Evolutionary conservation across 2,329 filamentous ascomycete species (phyloP).

Genomic region (Colletotrichum coccodes): DNA sequence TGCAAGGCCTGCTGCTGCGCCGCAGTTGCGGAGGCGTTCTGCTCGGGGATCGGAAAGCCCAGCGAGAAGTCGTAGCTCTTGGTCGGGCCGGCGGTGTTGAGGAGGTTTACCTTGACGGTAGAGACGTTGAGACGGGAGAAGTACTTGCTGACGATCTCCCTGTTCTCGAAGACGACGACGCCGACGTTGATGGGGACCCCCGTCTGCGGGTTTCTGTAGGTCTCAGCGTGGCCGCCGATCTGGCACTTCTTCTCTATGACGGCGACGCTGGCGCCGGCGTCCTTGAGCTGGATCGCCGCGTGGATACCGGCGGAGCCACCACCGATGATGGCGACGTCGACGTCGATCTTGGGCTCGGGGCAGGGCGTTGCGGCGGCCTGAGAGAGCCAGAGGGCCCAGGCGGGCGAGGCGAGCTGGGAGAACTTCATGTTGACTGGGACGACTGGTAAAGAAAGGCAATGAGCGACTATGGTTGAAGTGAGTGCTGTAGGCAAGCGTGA

Average conservation of each 20-base stretch:
- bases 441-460: background rate
- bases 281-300: slow-evolving; percentile 49
- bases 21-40: slow-evolving; percentile 12
- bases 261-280: slow-evolving; percentile 47
- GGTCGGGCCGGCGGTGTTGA: background rate
- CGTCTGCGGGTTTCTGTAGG: slow-evolving; percentile 43
- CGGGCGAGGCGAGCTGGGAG: slow-evolving; percentile 10
- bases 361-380: background rate
- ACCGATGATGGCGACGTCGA: slow-evolving; percentile 48
- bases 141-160: slow-evolving; percentile 45
- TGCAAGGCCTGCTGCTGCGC: slow-evolving; percentile 16
- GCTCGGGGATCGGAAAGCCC: slow-evolving; percentile 20
- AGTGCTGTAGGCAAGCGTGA: background rate
- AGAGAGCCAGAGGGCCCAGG: background rate
- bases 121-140: slow-evolving; percentile 47
- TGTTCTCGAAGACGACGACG: slow-evolving; percentile 44
- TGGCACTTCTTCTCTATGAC: slow-evolving; percentile 49
- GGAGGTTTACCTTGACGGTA: slow-evolving; percentile 17
- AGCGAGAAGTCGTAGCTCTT: slow-evolving; percentile 35
- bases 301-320: slow-evolving; percentile 53
- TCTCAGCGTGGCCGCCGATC: slow-evolving; percentile 55
- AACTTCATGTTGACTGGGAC: slow-evolving; percentile 6
- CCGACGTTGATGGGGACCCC: slow-evolving; percentile 30
- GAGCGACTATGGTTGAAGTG: background rate
- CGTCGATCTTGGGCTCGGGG: slow-evolving; percentile 7